A percentile compares a stretch with the other conserved stretches of the same genome.
Conservation (phyloP, 257 asterid genomes). For the Thymus mandschuricus region DNA sequence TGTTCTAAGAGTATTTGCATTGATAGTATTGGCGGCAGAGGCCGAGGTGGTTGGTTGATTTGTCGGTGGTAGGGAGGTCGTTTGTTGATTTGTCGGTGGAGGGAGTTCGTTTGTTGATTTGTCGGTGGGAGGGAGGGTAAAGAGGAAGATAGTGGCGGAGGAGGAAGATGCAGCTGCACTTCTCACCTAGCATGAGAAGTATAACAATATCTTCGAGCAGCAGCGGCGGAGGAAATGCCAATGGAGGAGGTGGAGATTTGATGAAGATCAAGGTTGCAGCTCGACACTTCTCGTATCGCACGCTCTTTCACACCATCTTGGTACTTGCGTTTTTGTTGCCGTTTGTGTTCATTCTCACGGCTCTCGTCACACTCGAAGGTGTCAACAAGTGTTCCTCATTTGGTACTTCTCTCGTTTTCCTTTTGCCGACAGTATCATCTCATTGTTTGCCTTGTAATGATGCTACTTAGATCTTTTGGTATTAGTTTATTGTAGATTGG, state of each 20-base stretch:
- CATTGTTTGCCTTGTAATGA: background rate
- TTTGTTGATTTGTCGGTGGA: conserved; percentile 20
- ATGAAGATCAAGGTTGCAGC: conserved; percentile 95
- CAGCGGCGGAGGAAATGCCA: conserved; percentile 61
- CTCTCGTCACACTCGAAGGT: conserved; percentile 94
- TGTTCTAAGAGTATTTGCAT: conserved; percentile 19
- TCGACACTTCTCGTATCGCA: conserved; percentile 83
- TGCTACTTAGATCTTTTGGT: conserved; percentile 21
- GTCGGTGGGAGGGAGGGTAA: conserved; percentile 33
- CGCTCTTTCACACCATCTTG: conserved; percentile 78
- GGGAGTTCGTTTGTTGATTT: conserved; percentile 36
- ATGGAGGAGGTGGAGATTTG: conserved; percentile 69
- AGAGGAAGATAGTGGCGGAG: conserved; percentile 39
- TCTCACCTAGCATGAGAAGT: conserved; percentile 99
- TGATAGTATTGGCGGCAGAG: conserved; percentile 28
- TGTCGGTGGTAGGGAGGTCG: conserved; percentile 28
- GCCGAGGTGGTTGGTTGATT: conserved; percentile 35
- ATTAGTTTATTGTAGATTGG: conserved; percentile 20
- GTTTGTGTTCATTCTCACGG: conserved; percentile 89
- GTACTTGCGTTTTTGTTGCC: conserved; percentile 91
- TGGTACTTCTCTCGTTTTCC: conserved; percentile 48
- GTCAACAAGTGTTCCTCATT: conserved; percentile 97
- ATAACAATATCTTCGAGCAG: conserved; percentile 86
- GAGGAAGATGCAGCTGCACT: conserved; percentile 99
- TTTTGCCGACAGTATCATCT: background rate